phyloP scores from a whole-genome alignment of 176 grass and related monocot genomes.

The Secale cereale region DNA sequence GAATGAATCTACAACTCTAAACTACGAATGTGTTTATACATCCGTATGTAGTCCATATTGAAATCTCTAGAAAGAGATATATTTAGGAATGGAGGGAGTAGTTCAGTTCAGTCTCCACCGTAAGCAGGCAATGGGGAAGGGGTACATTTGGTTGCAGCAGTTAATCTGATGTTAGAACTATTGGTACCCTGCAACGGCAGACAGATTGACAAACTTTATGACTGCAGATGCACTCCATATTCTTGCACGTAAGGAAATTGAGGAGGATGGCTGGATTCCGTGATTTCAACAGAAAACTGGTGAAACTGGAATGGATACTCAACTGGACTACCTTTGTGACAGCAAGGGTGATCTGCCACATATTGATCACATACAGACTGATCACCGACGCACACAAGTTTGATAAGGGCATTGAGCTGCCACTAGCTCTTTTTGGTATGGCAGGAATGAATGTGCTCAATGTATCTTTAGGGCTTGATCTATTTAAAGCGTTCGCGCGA shows the following conservation, averaged over 20 bases:
- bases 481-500: constrained; percentile 56
- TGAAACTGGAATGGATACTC: constrained; percentile 84
- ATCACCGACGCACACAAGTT: constrained; percentile 82
- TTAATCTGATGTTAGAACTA: constrained; percentile 6
- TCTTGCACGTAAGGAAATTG: constrained; percentile 86
- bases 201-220: constrained; percentile 22
- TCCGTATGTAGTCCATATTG: no score
- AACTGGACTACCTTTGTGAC: constrained; percentile 78
- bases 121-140: not conserved
- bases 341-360: constrained; percentile 64
- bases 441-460: constrained; percentile 93
- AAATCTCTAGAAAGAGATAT: no score
- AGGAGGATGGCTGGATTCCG: constrained; percentile 75
- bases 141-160: not conserved
- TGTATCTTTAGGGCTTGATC: constrained; percentile 73
- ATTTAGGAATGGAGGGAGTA: no score
- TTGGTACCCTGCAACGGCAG: not conserved
- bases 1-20: no score
- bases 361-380: constrained; percentile 80
- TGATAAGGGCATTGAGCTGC: constrained; percentile 74
- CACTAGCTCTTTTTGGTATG: constrained; percentile 88
- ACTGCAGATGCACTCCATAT: constrained; percentile 84
- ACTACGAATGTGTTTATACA: no score
- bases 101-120: not conserved
- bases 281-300: constrained; percentile 50